Evolutionary conservation across 2,329 filamentous ascomycete species (phyloP), one percentile per base, ranked within the genome.

Genomic region (Penicillium sp.): DNA sequence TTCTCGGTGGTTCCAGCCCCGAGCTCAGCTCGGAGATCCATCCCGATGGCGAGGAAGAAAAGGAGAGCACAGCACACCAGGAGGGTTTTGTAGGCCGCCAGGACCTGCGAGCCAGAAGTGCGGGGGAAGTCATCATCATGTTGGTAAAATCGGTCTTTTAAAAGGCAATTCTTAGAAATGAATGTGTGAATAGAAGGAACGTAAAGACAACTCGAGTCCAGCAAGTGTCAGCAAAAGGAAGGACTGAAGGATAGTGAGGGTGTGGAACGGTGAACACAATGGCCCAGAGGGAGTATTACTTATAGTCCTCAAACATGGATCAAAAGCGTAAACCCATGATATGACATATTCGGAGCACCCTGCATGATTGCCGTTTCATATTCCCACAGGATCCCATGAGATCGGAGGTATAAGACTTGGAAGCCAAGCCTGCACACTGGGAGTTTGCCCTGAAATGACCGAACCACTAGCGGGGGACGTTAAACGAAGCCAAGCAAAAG

Each of bases 171-270:
- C 29, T 49, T 4, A 19, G 35, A 46, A 49, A 27, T n/a, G 46
- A 49, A 46, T 40, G 34, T 14, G 5, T 44, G 12, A 30, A 10
- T 45, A 19, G 9, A 40, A 49, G 16, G 41, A 49, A 40, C 30
- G 47, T 30, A 46, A 31, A 46, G 47, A 49, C 41, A 30, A 46
- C 47, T 49, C 46, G 47, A 46, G 19, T 30, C 47, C 47, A 46
- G 47, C 47, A 49, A 49, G 47, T 39, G 47, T 49, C 47, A 40
- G 29, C 11, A 9, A 40, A 49, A 49, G 29, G 22, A 46, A 16
- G 14, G 41, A 49, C 35, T 35, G 35, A 28, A 44, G 12, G 12
- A 40, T 46, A 12, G n/a, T 14, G 41, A 46, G 8, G 16, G 13
- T 29, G 19, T 29, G 19, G 16, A 40, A 35, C 5, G 10, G 4